Conservation (phyloP, 192 early-diverging fungal genomes). For the Coemansia brasiliensis region DNA sequence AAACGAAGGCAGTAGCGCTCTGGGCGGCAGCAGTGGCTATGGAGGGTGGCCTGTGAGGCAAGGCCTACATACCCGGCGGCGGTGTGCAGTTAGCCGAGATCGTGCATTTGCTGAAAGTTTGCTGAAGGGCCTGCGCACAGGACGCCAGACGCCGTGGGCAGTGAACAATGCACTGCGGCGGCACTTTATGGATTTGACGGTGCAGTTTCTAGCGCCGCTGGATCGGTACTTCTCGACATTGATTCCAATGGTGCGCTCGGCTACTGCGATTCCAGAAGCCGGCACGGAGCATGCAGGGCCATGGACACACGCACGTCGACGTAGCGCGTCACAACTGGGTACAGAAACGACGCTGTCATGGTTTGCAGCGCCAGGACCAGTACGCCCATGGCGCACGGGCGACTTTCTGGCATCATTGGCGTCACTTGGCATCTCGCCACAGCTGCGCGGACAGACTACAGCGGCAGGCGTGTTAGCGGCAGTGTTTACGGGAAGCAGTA, state of each 20-base stretch:
- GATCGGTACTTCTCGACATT: constrained; percentile 90
- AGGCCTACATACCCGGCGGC: constrained; percentile 59
- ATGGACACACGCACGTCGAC: constrained; percentile 5
- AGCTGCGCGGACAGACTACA: constrained; percentile 33
- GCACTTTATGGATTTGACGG: constrained; percentile 91
- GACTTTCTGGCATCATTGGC: constrained; percentile 52
- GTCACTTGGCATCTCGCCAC: constrained; percentile 49
- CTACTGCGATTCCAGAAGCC: constrained; percentile 25
- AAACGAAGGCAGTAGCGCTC: constrained; percentile 8
- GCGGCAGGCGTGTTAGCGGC: constrained; percentile 34
- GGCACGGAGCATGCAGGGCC: neutral
- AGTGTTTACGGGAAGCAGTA: constrained; percentile 36
- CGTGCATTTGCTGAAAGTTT: constrained; percentile 75
- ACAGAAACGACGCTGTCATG: constrained; percentile 26
- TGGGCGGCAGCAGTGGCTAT: neutral
- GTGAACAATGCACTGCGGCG: constrained; percentile 90
- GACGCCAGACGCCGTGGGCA: constrained; percentile 69
- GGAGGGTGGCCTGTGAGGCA: constrained; percentile 18
- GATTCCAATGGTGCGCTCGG: constrained; percentile 65
- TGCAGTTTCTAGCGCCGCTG: constrained; percentile 92
- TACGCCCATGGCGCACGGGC: constrained; percentile 50
- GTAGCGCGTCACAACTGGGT: neutral
- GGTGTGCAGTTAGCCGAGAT: constrained; percentile 81
- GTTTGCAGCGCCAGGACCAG: constrained; percentile 29
- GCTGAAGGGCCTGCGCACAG: constrained; percentile 68